Conservation (phyloP, 2,329 filamentous ascomycete species). For the Fusarium brevicatenulatum region DNA sequence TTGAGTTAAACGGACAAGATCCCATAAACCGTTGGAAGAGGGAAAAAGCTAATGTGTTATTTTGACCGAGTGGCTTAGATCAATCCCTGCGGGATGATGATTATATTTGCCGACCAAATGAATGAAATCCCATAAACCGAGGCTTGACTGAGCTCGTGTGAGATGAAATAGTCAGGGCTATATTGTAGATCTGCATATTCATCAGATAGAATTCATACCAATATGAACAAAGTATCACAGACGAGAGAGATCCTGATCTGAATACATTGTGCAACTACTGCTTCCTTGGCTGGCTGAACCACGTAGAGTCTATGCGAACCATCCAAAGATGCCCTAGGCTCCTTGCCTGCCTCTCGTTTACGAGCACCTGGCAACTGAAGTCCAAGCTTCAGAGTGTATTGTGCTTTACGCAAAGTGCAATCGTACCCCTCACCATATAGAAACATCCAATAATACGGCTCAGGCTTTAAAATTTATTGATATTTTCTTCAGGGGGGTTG, state of each 20-base stretch:
- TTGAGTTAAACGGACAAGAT: background rate
- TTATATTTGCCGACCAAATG: no score
- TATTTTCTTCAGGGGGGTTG: constrained; percentile 18
- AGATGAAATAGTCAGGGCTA: background rate
- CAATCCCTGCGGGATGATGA: no score
- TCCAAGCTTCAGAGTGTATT: background rate
- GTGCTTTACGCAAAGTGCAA: background rate
- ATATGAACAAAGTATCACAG: background rate
- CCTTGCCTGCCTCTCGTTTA: background rate
- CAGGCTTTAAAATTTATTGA: background rate
- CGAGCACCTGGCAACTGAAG: background rate
- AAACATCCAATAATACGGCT: background rate
- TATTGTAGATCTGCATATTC: background rate
- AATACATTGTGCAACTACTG: background rate
- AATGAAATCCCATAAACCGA: background rate
- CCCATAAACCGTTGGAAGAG: background rate
- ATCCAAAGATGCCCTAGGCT: background rate
- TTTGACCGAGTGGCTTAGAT: no score
- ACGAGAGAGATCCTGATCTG: background rate
- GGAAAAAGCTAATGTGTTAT: no score
- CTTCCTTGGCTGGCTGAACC: background rate
- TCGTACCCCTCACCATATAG: background rate
- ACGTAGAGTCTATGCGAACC: background rate
- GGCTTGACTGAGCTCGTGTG: background rate
- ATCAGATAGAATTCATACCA: background rate